Evolutionary conservation across 257 asterid genomes (phyloP).

Genomic region (Echium plantagineum): DNA sequence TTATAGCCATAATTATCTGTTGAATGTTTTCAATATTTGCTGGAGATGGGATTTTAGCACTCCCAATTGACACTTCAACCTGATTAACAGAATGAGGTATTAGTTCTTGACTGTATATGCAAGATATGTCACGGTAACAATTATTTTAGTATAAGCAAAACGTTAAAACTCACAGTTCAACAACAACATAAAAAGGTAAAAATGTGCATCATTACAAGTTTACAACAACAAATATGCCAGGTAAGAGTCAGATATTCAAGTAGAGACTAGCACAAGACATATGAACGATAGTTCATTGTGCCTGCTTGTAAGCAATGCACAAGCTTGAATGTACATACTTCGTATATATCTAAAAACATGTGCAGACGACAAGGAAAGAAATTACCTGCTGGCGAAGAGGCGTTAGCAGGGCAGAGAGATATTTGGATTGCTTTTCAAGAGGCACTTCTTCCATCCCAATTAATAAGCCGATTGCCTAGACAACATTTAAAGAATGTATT

Average conservation of each 20-base stretch:
- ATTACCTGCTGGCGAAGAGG: constrained; percentile 95
- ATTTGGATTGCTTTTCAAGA: constrained; percentile 69
- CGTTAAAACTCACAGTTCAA: not conserved
- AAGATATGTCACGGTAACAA: not conserved
- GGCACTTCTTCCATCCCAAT: constrained; percentile 98
- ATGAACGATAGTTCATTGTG: too few species aligned
- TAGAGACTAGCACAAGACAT: too few species aligned
- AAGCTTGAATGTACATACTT: too few species aligned
- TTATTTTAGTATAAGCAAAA: not conserved
- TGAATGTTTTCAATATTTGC: constrained; percentile 49
- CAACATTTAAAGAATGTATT: not conserved
- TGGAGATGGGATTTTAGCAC: constrained; percentile 51
- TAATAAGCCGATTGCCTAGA: constrained; percentile 85
- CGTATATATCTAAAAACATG: not conserved
- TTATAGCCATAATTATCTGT: constrained; percentile 81
- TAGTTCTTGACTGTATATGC: constrained; percentile 9
- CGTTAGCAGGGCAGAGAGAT: constrained; percentile 72
- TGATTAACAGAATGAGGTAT: constrained; percentile 23
- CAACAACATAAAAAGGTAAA: not conserved
- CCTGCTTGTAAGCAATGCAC: too few species aligned
- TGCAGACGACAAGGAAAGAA: not conserved
- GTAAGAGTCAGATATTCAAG: not conserved
- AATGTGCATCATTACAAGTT: too few species aligned
- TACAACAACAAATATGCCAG: not conserved
- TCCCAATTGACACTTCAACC: constrained; percentile 62